Conservation (phyloP, 768 basidiomycete species). For the button mushroom (Agaricus bisporus) region DNA sequence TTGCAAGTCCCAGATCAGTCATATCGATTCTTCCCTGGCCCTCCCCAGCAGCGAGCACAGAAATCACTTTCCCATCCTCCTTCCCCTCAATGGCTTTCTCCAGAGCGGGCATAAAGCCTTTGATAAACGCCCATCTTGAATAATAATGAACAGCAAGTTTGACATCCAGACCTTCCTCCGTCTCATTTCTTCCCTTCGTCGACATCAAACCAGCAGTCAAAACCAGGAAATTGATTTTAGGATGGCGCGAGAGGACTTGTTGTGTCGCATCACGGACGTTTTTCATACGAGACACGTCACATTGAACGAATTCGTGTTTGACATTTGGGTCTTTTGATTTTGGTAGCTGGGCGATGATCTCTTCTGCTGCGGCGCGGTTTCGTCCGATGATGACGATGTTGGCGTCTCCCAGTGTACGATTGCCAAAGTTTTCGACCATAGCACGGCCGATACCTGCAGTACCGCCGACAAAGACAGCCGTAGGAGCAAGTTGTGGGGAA, state of each 20-base stretch:
- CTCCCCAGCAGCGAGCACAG: slow-evolving; percentile 28
- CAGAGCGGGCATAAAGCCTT: slow-evolving; percentile 37
- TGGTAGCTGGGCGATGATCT: slow-evolving; percentile 33
- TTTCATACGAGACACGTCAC: slow-evolving; percentile 39
- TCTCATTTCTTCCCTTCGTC: slow-evolving; percentile 28
- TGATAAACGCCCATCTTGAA: slow-evolving; percentile 41
- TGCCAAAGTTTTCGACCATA: slow-evolving; percentile 37
- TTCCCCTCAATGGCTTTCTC: slow-evolving; percentile 34
- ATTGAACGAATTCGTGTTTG: slow-evolving; percentile 36
- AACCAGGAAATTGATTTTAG: slow-evolving; percentile 47
- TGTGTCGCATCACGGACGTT: slow-evolving; percentile 29
- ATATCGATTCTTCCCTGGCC: slow-evolving; percentile 29
- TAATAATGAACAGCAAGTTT: slow-evolving; percentile 42
- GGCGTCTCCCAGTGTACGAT: slow-evolving; percentile 35
- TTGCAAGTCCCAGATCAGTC: slow-evolving; percentile 42
- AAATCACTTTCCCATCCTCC: slow-evolving; percentile 44
- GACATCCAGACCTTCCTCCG: slow-evolving; percentile 27
- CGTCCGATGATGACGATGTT: slow-evolving; percentile 46
- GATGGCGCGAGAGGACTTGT: slow-evolving; percentile 25
- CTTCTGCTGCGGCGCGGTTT: slow-evolving; percentile 39
- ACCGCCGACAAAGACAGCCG: slow-evolving; percentile 33
- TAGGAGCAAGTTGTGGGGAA: slow-evolving; percentile 16
- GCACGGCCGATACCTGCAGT: slow-evolving; percentile 39
- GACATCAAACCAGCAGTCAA: slow-evolving; percentile 38
- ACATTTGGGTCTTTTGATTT: slow-evolving; percentile 15